phyloP scores from a whole-genome alignment of 805 yeast genomes.

The Grigorovia transvaalensis region DNA sequence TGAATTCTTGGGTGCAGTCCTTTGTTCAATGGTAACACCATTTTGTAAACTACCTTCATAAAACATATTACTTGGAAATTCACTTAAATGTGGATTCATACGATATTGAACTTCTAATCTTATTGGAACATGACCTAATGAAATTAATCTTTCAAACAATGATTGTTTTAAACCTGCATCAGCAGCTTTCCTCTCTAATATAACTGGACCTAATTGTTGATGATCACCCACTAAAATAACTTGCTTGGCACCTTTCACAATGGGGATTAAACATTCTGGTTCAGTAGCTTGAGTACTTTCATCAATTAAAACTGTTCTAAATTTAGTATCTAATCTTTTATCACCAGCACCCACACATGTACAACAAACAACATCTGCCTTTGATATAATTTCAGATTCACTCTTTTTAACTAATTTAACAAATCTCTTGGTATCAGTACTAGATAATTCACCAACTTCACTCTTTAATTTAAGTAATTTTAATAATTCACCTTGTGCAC shows the following conservation, averaged over 20 bases:
- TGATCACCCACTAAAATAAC: constrained; percentile 90
- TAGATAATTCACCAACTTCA: constrained; percentile 59
- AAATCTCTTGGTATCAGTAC: constrained; percentile 40
- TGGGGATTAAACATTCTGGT: constrained; percentile 83
- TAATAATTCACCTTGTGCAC: constrained; percentile 46
- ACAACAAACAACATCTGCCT: constrained; percentile 73
- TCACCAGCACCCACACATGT: constrained; percentile 94
- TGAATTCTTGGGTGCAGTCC: constrained; percentile 41
- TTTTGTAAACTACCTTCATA: constrained; percentile 88
- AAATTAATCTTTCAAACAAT: constrained; percentile 73
- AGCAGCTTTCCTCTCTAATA: constrained; percentile 67
- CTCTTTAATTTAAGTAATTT: constrained; percentile 49
- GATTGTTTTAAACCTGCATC: constrained; percentile 84
- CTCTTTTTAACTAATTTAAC: constrained; percentile 33
- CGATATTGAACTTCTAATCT: constrained; percentile 88
- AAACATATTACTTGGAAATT: constrained; percentile 82
- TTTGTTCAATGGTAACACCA: constrained; percentile 73
- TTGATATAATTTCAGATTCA: constrained; percentile 41
- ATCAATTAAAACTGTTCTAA: constrained; percentile 77
- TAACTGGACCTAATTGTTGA: constrained; percentile 90
- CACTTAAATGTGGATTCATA: constrained; percentile 84
- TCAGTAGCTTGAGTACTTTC: constrained; percentile 93
- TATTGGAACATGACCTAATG: constrained; percentile 75
- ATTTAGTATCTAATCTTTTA: constrained; percentile 45
- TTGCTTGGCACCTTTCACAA: constrained; percentile 82